Evolutionary conservation across 78 protist genomes (phyloP), one percentile per base, ranked within the genome.

Genomic region (Diacronema lutheri): DNA sequence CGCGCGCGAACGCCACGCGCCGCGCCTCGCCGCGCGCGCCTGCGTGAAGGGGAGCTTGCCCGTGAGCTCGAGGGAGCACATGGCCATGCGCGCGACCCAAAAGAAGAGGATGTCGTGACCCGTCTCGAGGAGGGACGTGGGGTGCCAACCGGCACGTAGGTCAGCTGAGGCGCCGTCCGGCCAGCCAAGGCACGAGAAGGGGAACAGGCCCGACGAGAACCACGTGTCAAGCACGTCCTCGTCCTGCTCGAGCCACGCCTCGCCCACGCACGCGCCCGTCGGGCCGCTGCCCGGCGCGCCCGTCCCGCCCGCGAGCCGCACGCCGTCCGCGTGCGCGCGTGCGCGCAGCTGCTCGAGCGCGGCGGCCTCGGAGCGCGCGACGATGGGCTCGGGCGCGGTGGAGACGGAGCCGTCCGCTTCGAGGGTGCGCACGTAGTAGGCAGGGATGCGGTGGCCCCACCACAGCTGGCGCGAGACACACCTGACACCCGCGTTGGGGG

Each of bases 81-180:
- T 97, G 12, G 91, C 95, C 99, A 97, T 97, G 46, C 99, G 65
- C 5, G 97, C 98, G 0, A 97, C 99, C 99, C 99, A 97, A 81
- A 97, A 97, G 95, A 97, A 95, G 46, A 97, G 55, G 81, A 97
- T 97, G 84, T 97, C 99, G 19, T 73, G 38, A 12, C 99, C 99
- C 7, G 99, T 97, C 84, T 97, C 99, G 85, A 97, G 61, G 12
- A 95, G 79, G 14, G 88, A 61, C n/a, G 84, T 50, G 26, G 98
- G 99, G 92, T 87, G 95, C 89, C 80, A 93, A 16, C 26, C 23
- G 71, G 85, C 26, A 0, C 14, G 69, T 44, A 11, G 69, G 38
- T 14, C 26, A 21, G 37, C 4, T 80, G 29, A 33, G 25, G 13
- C 41, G 44, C 31, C 80, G 33, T 60, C 4, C 26, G 93, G 93